Conservation (phyloP, 495 filamentous ascomycete genomes). For the Cetradonia linearis region DNA sequence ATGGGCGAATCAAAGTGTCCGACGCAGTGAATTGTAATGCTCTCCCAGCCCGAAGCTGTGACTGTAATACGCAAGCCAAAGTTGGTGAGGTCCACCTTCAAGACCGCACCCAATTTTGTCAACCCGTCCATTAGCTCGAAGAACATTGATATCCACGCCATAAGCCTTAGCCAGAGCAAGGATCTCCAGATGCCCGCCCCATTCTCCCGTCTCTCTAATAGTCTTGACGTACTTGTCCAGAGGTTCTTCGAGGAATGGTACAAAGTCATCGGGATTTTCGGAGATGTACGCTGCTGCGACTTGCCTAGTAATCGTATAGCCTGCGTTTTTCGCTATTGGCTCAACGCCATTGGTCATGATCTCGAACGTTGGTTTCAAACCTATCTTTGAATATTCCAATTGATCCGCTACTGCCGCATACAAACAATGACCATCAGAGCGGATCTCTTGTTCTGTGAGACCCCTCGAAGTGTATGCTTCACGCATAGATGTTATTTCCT, state of each 20-base stretch:
- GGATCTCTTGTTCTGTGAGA: slow-evolving; percentile 67
- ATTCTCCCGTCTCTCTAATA: slow-evolving; percentile 84
- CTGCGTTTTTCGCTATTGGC: not conserved
- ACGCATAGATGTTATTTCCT: slow-evolving; percentile 62
- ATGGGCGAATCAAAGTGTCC: not conserved
- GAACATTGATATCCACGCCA: slow-evolving; percentile 68
- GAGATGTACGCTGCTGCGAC: slow-evolving; percentile 48
- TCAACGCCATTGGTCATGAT: not conserved
- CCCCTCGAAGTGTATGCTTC: slow-evolving; percentile 48
- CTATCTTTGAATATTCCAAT: slow-evolving; percentile 40
- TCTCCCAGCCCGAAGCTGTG: slow-evolving; percentile 89
- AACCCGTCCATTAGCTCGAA: slow-evolving; percentile 69
- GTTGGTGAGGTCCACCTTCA: slow-evolving; percentile 32
- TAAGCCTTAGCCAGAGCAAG: slow-evolving; percentile 76
- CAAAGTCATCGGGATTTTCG: slow-evolving; percentile 50
- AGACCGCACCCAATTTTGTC: slow-evolving; percentile 58
- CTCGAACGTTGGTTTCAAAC: slow-evolving; percentile 34
- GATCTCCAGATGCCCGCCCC: slow-evolving; percentile 90
- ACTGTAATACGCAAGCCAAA: slow-evolving; percentile 93
- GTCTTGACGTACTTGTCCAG: slow-evolving; percentile 61
- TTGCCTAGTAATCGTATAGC: slow-evolving; percentile 27
- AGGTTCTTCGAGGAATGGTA: slow-evolving; percentile 71
- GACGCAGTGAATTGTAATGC: slow-evolving; percentile 81
- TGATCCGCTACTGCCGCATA: slow-evolving; percentile 89
- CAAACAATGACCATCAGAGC: slow-evolving; percentile 90